phyloP scores from a whole-genome alignment of 495 filamentous ascomycete species.

The Entonaema liquescens region DNA sequence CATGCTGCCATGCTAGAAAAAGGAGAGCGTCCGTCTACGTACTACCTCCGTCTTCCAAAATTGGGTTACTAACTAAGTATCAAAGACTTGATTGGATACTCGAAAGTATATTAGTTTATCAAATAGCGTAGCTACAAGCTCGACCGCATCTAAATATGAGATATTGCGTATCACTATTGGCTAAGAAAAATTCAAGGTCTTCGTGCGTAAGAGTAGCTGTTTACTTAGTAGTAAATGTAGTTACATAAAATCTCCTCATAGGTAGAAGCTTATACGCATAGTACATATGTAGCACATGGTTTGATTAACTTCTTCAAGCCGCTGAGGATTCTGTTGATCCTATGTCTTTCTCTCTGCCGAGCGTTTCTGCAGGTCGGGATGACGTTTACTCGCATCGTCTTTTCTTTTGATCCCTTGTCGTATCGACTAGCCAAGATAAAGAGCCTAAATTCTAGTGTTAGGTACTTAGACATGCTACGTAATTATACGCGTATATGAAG shows the following conservation, averaged over 20 bases:
- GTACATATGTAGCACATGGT: neutral
- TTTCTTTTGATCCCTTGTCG: slow-evolving; percentile 1
- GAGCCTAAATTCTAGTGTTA: neutral
- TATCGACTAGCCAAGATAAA: slow-evolving; percentile 16
- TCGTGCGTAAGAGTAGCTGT: too few species aligned
- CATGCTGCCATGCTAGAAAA: too few species aligned
- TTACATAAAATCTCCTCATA: neutral
- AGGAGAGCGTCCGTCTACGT: neutral
- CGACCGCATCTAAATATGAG: neutral
- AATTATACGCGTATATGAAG: slow-evolving; percentile 6
- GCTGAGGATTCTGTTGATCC: slow-evolving; percentile 1
- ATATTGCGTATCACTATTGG: neutral
- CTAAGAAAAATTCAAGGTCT: neutral
- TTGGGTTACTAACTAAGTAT: neutral
- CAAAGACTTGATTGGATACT: neutral
- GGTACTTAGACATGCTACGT: neutral
- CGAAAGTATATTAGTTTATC: neutral
- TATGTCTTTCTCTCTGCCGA: neutral
- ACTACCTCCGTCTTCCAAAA: neutral
- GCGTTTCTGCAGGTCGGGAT: slow-evolving; percentile 26
- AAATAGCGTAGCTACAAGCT: neutral
- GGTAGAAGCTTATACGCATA: neutral
- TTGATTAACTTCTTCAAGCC: slow-evolving; percentile 13
- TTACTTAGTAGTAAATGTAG: too few species aligned
- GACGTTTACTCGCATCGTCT: slow-evolving; percentile 29